Base-by-base conservation (phyloP, 257 asterid genomes). In the Mitragyna speciosa region DNA sequence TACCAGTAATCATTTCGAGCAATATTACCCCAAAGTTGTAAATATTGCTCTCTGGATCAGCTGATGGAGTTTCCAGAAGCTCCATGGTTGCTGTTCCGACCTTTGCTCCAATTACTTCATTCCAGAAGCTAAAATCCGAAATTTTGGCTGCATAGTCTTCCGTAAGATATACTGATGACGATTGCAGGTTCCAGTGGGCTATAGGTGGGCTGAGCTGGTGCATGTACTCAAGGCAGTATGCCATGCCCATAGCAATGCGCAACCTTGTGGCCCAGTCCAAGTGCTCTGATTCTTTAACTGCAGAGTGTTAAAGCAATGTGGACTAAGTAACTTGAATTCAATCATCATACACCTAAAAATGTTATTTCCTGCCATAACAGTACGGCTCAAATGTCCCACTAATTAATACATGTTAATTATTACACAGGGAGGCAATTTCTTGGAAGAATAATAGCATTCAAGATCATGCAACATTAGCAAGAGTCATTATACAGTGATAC, bases 131-230 rank as follows among this genome's bases (percentile, higher is more conserved):
- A 67, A 77, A 77, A 59, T 84, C 84, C 14, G 87, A 73, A 56
- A 78, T 76, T 69, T 93, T 95, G 74, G 99, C 97, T 56, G 95
- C 96, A 83, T 92, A 95, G 70, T 95, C 99, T 73, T 95, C 99
- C 0, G 99, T 95, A n/a, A 95, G 90, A 86, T 84, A 90, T 74
- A 93, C 77, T 36, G 95, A 88, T 63, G 86, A 87, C 2, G 98
- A 93, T 78, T 83, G 91, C 86, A 95, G 84, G 78, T 93, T 92
- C 56, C 89, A 80, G 82, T 92, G 90, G 17, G 94, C 78, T 61
- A 95, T 83, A 0, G 98, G 90, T 12, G 96, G 96, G 39, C 83
- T 84, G 33, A 95, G 89, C 73, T 91, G 92, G 85, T 95, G 99
- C 74, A 95, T 93, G 83, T 93, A 90, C 85, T 88, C 91, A 10